These are phyloP conservation scores for Opeltia flavorubescens DNA, from an alignment of 495 filamentous ascomycete species.

Conservation along the genomic window DNA sequence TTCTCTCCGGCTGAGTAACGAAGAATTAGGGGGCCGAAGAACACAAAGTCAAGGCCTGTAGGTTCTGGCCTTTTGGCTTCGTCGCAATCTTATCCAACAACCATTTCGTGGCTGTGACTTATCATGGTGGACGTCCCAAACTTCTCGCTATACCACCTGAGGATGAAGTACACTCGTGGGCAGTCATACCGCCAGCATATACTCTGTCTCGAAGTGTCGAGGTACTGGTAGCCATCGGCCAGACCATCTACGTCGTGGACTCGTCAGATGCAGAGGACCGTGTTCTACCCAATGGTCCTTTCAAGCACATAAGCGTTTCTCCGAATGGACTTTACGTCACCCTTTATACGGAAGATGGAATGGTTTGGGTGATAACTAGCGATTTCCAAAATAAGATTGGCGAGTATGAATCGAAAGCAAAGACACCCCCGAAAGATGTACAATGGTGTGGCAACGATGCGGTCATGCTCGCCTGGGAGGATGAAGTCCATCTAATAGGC, in stretches of 20 bases:
- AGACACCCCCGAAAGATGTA: constrained; percentile 73
- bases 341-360: constrained; percentile 73
- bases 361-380: constrained; percentile 82
- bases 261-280: constrained; percentile 82
- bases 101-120: constrained; percentile 68
- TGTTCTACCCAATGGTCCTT: constrained; percentile 78
- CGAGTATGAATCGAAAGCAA: constrained; percentile 79
- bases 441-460: constrained; percentile 96
- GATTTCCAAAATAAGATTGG: constrained; percentile 86
- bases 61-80: constrained; percentile 83
- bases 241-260: constrained; percentile 78
- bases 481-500: constrained; percentile 92
- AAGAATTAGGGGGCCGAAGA: constrained; percentile 60
- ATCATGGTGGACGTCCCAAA: constrained; percentile 79
- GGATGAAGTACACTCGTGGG: constrained; percentile 75
- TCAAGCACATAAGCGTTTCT: constrained; percentile 76
- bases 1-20: constrained; percentile 8
- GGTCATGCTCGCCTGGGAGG: constrained; percentile 90
- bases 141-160: constrained; percentile 64
- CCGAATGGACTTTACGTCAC: constrained; percentile 81
- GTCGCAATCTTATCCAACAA: constrained; percentile 90
- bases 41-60: constrained; percentile 70
- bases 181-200: constrained; percentile 73
- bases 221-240: constrained; percentile 71
- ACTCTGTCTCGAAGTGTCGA: constrained; percentile 93